These are phyloP conservation scores for Zasmidium cellare DNA, from an alignment of 2,329 filamentous ascomycete genomes.

Conservation along the genomic window DNA sequence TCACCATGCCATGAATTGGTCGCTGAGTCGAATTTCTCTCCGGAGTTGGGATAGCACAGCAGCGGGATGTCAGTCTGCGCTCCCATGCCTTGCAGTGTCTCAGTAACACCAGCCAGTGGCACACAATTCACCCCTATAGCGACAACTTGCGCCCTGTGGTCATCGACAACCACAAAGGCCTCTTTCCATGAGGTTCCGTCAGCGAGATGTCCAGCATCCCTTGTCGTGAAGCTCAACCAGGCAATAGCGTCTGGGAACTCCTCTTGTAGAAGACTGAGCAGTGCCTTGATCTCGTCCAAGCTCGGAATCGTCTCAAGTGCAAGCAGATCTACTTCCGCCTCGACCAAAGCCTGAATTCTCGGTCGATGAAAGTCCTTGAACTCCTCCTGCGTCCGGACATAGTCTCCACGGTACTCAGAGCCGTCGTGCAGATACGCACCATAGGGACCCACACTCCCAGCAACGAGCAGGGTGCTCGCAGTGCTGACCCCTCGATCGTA, in stretches of 20 bases:
- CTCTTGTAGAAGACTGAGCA: conserved; percentile 39
- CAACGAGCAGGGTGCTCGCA: conserved; percentile 36
- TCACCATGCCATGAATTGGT: conserved; percentile 36
- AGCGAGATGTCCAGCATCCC: conserved; percentile 37
- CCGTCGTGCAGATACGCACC: conserved; percentile 50
- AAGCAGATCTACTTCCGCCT: conserved; percentile 44
- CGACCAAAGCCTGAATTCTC: conserved; percentile 43
- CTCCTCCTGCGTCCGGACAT: conserved; percentile 30
- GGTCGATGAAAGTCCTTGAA: conserved; percentile 46
- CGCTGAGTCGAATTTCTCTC: conserved; percentile 47
- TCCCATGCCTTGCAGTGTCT: conserved; percentile 35
- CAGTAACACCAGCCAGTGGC: conserved; percentile 35
- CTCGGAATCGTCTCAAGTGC: conserved; percentile 50
- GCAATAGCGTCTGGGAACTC: conserved; percentile 40
- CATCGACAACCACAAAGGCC: conserved; percentile 35
- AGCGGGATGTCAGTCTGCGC: conserved; percentile 36
- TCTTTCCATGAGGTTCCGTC: conserved; percentile 43
- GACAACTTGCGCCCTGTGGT: conserved; percentile 35
- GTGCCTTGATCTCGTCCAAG: conserved; percentile 39
- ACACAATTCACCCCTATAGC: conserved; percentile 50
- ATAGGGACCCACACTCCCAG: conserved; percentile 50
- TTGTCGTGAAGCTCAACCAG: conserved; percentile 46
- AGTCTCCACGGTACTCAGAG: conserved; percentile 48
- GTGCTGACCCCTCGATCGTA: conserved; percentile 10
- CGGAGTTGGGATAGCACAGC: conserved; percentile 47